Conservation (phyloP, 441 rosid genomes). For the Eutrema salsugineum region DNA sequence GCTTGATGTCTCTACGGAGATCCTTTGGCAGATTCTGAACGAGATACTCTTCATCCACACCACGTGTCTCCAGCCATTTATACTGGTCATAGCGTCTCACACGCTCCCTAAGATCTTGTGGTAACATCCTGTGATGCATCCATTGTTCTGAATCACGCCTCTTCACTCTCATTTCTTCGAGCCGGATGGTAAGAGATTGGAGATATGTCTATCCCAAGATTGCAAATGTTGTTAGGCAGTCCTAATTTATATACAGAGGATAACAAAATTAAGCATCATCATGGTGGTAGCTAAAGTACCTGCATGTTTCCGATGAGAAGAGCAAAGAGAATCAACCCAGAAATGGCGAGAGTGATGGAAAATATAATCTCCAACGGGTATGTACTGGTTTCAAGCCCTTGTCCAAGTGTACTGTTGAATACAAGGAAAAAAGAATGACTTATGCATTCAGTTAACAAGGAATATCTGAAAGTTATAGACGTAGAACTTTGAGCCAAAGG, state of each 20-base stretch:
- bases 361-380: conserved; percentile 86
- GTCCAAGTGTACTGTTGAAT: conserved; percentile 88
- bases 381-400: conserved; percentile 94
- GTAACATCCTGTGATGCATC: conserved; percentile 98
- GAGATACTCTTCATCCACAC: conserved; percentile 86
- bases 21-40: conserved; percentile 94
- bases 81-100: conserved; percentile 96
- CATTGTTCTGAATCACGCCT: conserved; percentile 99
- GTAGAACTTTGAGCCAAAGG: neutral
- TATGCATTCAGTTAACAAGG: neutral
- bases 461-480: neutral
- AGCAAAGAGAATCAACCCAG: conserved; percentile 94
- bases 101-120: conserved; percentile 81
- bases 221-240: conserved; percentile 1
- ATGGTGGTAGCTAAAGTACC: conserved; percentile 39
- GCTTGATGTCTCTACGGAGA: conserved; percentile 92
- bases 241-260: neutral
- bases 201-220: conserved; percentile 78
- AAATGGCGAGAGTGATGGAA: conserved; percentile 76
- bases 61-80: conserved; percentile 97
- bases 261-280: neutral
- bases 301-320: conserved; percentile 99
- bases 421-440: neutral
- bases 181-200: conserved; percentile 90
- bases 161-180: conserved; percentile 98